phyloP scores from a whole-genome alignment of 768 basidiomycete species.

The Tremella mesenterica region DNA sequence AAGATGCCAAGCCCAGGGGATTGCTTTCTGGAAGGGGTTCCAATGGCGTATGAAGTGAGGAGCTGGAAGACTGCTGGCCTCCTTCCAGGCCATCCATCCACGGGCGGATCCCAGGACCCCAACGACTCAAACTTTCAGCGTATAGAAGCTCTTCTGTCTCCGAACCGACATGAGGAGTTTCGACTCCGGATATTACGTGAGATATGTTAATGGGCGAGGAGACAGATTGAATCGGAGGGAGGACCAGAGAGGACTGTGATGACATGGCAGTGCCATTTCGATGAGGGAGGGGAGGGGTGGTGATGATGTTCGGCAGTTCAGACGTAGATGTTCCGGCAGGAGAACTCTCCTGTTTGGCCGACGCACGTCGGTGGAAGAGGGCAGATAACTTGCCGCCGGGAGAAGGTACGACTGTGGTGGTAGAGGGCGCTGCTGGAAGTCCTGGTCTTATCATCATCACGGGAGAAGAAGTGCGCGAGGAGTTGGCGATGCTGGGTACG shows the following conservation, averaged over 20 bases:
- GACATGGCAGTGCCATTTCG: constrained; percentile 11
- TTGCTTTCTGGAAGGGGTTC: constrained; percentile 18
- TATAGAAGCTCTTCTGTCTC: constrained; percentile 27
- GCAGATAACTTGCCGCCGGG: constrained; percentile 2
- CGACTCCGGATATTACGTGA: constrained; percentile 7
- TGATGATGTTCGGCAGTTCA: not conserved
- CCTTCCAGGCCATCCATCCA: constrained; percentile 27
- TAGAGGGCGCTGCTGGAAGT: constrained; percentile 1
- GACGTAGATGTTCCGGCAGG: not conserved
- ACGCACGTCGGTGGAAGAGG: constrained; percentile 18
- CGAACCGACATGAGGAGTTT: constrained; percentile 17
- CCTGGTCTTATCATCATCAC: constrained; percentile 1
- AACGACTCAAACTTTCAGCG: constrained; percentile 11
- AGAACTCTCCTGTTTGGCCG: constrained; percentile 8
- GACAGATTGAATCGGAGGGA: constrained; percentile 14
- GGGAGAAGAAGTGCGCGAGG: not conserved
- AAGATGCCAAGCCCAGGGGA: not conserved
- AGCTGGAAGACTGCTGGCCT: constrained; percentile 10
- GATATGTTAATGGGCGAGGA: constrained; percentile 9
- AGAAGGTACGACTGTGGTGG: constrained; percentile 9
- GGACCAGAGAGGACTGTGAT: constrained; percentile 20
- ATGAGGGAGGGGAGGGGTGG: constrained; percentile 1
- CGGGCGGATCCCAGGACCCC: constrained; percentile 30
- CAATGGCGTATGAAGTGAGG: constrained; percentile 15
- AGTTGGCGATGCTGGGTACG: constrained; percentile 2